phyloP scores from a whole-genome alignment of 2,329 filamentous ascomycete species.

The Xylariaceae sp. region DNA sequence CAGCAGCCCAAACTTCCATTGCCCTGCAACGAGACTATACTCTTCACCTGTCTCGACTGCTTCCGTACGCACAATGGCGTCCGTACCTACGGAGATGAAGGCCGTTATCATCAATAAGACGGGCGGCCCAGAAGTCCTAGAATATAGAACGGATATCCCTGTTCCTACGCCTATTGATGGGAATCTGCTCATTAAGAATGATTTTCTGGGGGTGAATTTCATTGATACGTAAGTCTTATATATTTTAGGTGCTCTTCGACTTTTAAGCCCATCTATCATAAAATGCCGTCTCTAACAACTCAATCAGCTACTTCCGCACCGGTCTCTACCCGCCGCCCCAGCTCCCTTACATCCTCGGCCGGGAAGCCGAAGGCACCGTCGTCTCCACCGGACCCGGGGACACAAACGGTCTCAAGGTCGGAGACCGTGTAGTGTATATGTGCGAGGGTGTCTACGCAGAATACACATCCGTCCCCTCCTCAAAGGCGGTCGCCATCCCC shows the following conservation, averaged over 20 bases:
- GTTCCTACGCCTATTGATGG: conserved; percentile 67
- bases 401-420: conserved; percentile 55
- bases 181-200: conserved; percentile 77
- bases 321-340: conserved; percentile 71
- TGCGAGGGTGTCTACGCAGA: conserved; percentile 52
- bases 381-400: conserved; percentile 56
- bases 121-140: conserved; percentile 68
- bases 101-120: conserved; percentile 70
- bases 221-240: conserved; percentile 66
- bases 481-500: conserved; percentile 62
- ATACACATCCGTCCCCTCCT: conserved; percentile 52
- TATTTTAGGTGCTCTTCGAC: neutral
- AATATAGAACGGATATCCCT: conserved; percentile 68
- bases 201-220: conserved; percentile 78
- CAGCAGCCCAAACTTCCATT: too few relatives aligned
- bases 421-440: conserved; percentile 72
- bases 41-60: neutral
- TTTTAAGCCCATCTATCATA: too few relatives aligned
- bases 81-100: conserved; percentile 66
- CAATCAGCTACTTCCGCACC: conserved; percentile 71
- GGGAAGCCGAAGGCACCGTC: conserved; percentile 73
- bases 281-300: neutral
- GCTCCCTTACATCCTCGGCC: conserved; percentile 74
- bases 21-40: too few relatives aligned
- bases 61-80: conserved; percentile 26